Base-by-base conservation (phyloP, 2,329 filamentous ascomycete species). In the Exserohilum rostratum region DNA sequence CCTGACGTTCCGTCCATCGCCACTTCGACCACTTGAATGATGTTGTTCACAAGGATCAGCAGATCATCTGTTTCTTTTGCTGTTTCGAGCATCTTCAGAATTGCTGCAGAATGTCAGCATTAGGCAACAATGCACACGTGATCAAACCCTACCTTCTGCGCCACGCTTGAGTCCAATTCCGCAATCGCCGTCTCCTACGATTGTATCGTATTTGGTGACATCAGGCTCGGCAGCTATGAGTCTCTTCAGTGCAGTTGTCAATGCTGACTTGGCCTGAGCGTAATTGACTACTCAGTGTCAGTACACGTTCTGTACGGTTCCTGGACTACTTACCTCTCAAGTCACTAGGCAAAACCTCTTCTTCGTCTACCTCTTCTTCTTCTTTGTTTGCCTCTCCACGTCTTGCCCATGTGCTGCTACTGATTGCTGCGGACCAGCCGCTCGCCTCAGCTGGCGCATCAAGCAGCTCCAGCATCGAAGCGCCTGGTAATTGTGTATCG, bases 121-220 rank as follows among this genome's bases (percentile, higher is more conserved):
- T 30, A 66, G 57, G 53, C 56, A 62, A 47, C 56, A 43, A 46
- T 54, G 9, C 46, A 5, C 57, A 66, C 55, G 83, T 63, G 59
- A 62, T 18, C 9, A 50, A 81, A 44, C 58, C 69, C 46, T 53
- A 75, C 73, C 85, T 81, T 96, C 88, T n/a, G 92, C 91, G 44
- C 92, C 92, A 58, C 91, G 87, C 79, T 91, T 91, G 57, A 96
- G 80, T 5, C 91, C 91, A 53, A 91, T 90, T 9, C 92, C 92
- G 68, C 92, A 96, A 76, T 96, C 92, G 42, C 92, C 92, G 70
- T 96, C 92, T 37, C 92, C 92, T 20, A 96, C 91, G 11, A 95
- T 85, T 0, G 91, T 96, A 69, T 90, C 88, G 68, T 83, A 90
- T 50, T 78, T 82, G 10, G 88, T 90, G 50, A 90, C 79, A 37